Evolutionary conservation across 805 yeast genomes (phyloP).

Genomic region (Ogataea thermomethanolica): DNA sequence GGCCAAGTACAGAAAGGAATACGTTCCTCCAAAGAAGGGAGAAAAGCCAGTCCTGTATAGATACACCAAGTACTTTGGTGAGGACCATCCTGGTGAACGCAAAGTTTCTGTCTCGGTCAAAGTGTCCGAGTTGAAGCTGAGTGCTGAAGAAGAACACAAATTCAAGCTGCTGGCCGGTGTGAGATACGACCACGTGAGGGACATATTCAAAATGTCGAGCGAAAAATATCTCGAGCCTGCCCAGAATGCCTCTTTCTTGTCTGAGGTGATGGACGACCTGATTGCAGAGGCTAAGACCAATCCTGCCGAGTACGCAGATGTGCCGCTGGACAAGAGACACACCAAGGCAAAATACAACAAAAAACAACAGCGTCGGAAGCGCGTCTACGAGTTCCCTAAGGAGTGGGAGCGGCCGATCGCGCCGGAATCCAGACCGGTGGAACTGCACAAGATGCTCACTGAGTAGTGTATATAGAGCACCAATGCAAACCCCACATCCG

Average conservation of each 20-base stretch:
- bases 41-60: conserved; percentile 60
- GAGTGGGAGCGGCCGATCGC: conserved; percentile 76
- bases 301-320: conserved; percentile 60
- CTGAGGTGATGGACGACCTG: conserved; percentile 59
- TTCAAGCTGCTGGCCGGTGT: conserved; percentile 75
- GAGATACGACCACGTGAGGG: conserved; percentile 62
- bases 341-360: conserved; percentile 42
- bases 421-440: conserved; percentile 50
- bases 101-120: conserved; percentile 62
- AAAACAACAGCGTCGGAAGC: conserved; percentile 39
- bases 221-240: conserved; percentile 70
- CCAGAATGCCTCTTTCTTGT: conserved; percentile 77
- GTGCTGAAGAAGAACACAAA: conserved; percentile 58
- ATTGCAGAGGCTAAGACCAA: conserved; percentile 62
- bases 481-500: conserved; percentile 4
- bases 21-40: conserved; percentile 43
- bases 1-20: conserved; percentile 69
- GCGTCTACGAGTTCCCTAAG: conserved; percentile 59
- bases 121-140: conserved; percentile 51
- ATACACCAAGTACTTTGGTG: conserved; percentile 73
- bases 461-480: conserved; percentile 8
- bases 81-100: conserved; percentile 62
- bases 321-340: conserved; percentile 81
- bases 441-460: conserved; percentile 3
- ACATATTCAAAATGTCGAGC: conserved; percentile 60